Percentiles rank a stretch among this genome's conserved stretches.
phyloP scores from a whole-genome alignment of 2,329 filamentous ascomycete genomes.

The Graphium sp. region DNA sequence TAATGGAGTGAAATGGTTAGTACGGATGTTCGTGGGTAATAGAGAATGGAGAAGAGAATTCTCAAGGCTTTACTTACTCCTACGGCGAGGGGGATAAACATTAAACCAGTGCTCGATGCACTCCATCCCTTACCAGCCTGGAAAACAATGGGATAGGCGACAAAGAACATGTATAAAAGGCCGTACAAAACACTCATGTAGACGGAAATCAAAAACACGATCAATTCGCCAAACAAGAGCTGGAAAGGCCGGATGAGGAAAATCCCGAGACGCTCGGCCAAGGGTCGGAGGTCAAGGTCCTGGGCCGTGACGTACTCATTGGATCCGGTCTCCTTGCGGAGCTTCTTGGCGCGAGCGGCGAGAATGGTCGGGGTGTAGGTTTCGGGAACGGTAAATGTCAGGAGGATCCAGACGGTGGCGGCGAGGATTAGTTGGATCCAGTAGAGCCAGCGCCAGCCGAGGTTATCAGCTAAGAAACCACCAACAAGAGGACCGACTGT shows the following conservation, averaged over 20 bases:
- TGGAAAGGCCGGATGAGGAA: constrained; percentile 75
- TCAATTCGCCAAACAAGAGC: constrained; percentile 68
- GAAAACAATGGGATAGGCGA: constrained; percentile 56
- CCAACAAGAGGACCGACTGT: constrained; percentile 55
- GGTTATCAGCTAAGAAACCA: constrained; percentile 54
- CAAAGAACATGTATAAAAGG: constrained; percentile 62
- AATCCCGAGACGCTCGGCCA: constrained; percentile 51
- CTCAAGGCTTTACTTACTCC: constrained; percentile 25
- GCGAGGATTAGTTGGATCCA: constrained; percentile 73
- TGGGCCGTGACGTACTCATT: constrained; percentile 58
- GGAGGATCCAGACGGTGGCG: constrained; percentile 52
- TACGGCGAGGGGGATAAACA: constrained; percentile 73
- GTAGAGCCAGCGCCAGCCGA: constrained; percentile 72
- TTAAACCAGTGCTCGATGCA: constrained; percentile 58
- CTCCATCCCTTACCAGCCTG: constrained; percentile 65
- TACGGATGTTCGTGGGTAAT: neutral
- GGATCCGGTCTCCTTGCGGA: constrained; percentile 53
- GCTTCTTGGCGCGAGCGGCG: constrained; percentile 48
- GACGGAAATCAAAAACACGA: constrained; percentile 66
- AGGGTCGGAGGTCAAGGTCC: constrained; percentile 57
- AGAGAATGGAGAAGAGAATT: neutral
- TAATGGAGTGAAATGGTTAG: constrained; percentile 2
- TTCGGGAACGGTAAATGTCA: constrained; percentile 79
- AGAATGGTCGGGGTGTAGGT: constrained; percentile 76
- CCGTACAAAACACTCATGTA: constrained; percentile 78